Percentiles rank a stretch among this genome's conserved stretches.
Evolutionary conservation across 2,329 filamentous ascomycete species (phyloP).

Genomic region (Penicillium sp.): DNA sequence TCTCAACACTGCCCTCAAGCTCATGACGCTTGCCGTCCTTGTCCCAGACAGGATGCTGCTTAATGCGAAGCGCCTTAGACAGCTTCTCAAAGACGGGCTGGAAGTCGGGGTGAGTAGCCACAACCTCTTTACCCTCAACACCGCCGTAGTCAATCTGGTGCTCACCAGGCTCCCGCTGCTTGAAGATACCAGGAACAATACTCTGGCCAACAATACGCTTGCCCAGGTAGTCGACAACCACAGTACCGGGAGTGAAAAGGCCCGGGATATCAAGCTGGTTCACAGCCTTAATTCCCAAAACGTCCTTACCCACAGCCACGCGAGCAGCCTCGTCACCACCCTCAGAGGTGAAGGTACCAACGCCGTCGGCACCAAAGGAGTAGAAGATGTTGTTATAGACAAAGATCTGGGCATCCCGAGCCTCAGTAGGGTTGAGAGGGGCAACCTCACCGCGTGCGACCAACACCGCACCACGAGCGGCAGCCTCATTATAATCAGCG

Average conservation of each 20-base stretch:
- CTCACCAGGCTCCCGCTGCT: conserved; percentile 94
- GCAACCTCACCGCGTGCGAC: conserved; percentile 91
- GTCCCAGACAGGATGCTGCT: conserved; percentile 96
- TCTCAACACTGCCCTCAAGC: conserved; percentile 93
- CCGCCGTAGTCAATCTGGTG: conserved; percentile 99
- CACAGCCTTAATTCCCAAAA: conserved; percentile 88
- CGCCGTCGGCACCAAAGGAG: conserved; percentile 95
- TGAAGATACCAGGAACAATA: conserved; percentile 98
- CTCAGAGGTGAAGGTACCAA: conserved; percentile 94
- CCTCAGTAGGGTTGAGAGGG: conserved; percentile 92
- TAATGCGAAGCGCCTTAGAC: conserved; percentile 85
- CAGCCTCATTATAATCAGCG: conserved; percentile 96
- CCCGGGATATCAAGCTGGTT: conserved; percentile 97
- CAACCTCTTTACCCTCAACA: conserved; percentile 93
- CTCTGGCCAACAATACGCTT: conserved; percentile 97
- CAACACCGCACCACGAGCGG: conserved; percentile 84
- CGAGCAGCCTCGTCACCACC: conserved; percentile 95
- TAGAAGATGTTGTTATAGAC: conserved; percentile 99
- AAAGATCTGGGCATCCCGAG: conserved; percentile 91
- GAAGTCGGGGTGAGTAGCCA: conserved; percentile 88
- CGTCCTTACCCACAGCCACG: conserved; percentile 95
- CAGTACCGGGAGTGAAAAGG: conserved; percentile 91
- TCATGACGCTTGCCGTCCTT: conserved; percentile 90
- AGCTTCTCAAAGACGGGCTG: conserved; percentile 82
- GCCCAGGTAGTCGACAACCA: conserved; percentile 94